A percentile compares a stretch with the other conserved stretches of the same genome.
These are phyloP conservation scores for Rhizopogon salebrosus DNA, from an alignment of 768 basidiomycete genomes.

Conservation along the genomic window DNA sequence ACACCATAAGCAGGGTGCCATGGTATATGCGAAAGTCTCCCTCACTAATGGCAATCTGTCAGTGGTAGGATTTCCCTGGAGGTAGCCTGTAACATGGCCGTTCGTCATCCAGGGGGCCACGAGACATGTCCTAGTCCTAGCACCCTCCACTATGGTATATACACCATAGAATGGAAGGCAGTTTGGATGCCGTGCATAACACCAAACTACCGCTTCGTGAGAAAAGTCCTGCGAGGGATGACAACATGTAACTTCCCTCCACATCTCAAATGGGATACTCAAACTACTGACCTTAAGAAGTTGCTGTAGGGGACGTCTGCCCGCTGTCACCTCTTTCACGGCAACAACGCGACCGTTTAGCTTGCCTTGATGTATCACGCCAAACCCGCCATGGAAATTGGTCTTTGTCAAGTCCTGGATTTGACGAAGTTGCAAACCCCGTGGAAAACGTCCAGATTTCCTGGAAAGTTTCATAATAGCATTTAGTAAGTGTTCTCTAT, in stretches of 20 bases:
- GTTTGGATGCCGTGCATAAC: constrained; percentile 28
- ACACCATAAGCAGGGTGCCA: not conserved
- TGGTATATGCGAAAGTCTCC: not conserved
- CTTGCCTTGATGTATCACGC: constrained; percentile 15
- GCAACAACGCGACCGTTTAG: constrained; percentile 20
- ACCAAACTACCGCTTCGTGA: constrained; percentile 31
- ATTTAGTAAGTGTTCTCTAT: constrained; percentile 13
- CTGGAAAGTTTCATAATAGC: constrained; percentile 16
- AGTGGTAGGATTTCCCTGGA: constrained; percentile 17
- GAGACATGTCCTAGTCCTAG: constrained; percentile 17
- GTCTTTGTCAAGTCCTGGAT: constrained; percentile 7
- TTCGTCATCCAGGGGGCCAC: constrained; percentile 38
- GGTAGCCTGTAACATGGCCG: constrained; percentile 26
- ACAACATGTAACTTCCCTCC: not conserved
- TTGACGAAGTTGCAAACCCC: constrained; percentile 7
- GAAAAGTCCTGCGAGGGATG: constrained; percentile 14
- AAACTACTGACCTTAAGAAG: constrained; percentile 15
- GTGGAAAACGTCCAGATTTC: constrained; percentile 14
- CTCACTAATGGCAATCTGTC: constrained; percentile 29
- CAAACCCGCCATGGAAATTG: constrained; percentile 16
- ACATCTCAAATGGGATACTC: no score
- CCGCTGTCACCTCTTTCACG: constrained; percentile 14
- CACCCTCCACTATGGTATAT: constrained; percentile 11
- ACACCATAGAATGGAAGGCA: constrained; percentile 32
- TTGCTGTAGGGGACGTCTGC: not conserved